Conservation (phyloP, 2,329 filamentous ascomycete genomes). For the Sphaerulina musiva region DNA sequence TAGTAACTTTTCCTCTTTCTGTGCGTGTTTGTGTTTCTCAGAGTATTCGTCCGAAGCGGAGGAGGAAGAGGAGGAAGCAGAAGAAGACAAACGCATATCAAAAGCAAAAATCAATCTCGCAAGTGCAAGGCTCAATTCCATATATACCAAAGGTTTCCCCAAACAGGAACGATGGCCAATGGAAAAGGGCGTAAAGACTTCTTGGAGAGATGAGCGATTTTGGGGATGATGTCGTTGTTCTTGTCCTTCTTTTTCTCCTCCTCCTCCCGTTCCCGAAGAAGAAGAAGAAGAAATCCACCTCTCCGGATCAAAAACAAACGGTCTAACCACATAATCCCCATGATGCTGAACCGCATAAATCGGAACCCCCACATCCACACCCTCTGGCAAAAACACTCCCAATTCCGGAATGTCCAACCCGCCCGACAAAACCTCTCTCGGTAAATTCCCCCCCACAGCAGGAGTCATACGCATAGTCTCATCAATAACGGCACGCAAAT, state of each 20-base stretch:
- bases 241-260: no score
- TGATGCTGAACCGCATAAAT: conserved; percentile 36
- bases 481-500: conserved; percentile 44
- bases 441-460: conserved; percentile 35
- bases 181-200: conserved; percentile 69
- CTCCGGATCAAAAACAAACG: conserved; percentile 26
- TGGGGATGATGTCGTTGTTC: conserved; percentile 10
- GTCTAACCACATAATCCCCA: conserved; percentile 26
- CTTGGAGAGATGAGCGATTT: conserved; percentile 36
- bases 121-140: conserved; percentile 25
- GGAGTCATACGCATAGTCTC: conserved; percentile 45
- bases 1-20: no score
- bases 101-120: conserved; percentile 25
- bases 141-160: conserved; percentile 47
- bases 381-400: conserved; percentile 35
- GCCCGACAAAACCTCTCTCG: conserved; percentile 31
- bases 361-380: conserved; percentile 32
- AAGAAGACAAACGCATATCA: conserved; percentile 16
- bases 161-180: conserved; percentile 66
- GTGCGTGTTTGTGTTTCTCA: no score
- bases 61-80: no score
- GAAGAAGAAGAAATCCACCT: conserved; percentile 23
- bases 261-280: not conserved
- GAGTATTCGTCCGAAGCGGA: no score
- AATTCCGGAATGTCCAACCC: conserved; percentile 30